phyloP scores from a whole-genome alignment of 176 grass and related monocot genomes.

The Cenchrus purpureus region DNA sequence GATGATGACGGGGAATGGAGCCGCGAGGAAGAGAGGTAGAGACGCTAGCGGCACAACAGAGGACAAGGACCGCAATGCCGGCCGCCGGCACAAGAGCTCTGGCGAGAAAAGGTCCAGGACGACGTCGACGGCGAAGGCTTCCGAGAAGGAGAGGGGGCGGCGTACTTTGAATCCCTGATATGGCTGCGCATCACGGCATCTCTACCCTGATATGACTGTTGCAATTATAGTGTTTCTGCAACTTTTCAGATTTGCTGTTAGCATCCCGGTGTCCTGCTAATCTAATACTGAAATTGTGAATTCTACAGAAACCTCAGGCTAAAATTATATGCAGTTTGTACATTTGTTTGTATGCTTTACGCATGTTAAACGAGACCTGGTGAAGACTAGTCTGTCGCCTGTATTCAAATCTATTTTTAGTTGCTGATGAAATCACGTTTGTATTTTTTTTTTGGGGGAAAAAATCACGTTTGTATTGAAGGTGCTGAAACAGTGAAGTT shows the following conservation, averaged over 20 bases:
- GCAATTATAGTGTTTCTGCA: not conserved
- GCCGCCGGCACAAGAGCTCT: no score
- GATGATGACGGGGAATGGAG: slow-evolving; percentile 28
- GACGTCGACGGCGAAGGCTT: no score
- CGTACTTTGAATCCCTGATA: no score
- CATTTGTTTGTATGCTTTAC: not conserved
- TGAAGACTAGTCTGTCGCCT: no score
- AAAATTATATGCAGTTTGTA: not conserved
- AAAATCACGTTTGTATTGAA: no score
- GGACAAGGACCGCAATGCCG: not conserved
- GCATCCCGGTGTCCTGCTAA: not conserved
- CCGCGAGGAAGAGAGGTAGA: slow-evolving; percentile 52
- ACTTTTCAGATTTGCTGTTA: not conserved
- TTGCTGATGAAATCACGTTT: no score
- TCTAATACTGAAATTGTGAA: not conserved
- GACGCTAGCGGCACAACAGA: slow-evolving; percentile 37
- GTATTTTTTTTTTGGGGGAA: no score
- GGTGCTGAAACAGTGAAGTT: not conserved
- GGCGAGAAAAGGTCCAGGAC: no score
- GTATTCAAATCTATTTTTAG: no score
- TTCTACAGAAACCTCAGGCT: not conserved
- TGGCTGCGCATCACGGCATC: no score
- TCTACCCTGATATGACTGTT: not conserved
- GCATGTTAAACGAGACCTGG: no score
- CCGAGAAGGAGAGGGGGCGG: no score